Conservation (phyloP, 2,329 filamentous ascomycete species). For the Graphiopsis chlorocephala region DNA sequence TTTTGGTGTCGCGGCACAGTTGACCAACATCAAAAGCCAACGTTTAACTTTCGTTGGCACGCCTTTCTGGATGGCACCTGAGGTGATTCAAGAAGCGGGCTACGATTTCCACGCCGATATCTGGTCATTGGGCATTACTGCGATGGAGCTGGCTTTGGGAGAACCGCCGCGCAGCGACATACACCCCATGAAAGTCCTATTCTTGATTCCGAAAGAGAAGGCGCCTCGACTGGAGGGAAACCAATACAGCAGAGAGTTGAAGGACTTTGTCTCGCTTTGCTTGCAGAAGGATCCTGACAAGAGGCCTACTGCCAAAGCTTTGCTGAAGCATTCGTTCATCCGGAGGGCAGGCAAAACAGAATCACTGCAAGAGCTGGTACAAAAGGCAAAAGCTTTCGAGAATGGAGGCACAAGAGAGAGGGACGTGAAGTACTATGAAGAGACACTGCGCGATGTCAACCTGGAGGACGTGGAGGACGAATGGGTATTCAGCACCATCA, state of each 20-base stretch:
- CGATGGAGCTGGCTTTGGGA: constrained; percentile 83
- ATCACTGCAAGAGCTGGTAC: constrained; percentile 80
- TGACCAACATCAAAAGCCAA: constrained; percentile 97
- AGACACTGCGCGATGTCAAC: constrained; percentile 62
- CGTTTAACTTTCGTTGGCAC: constrained; percentile 97
- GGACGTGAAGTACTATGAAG: constrained; percentile 83
- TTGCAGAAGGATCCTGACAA: constrained; percentile 87
- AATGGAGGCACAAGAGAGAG: constrained; percentile 41
- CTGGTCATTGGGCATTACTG: constrained; percentile 89
- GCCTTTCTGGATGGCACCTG: constrained; percentile 95
- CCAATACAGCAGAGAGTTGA: constrained; percentile 83
- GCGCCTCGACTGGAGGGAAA: constrained; percentile 79
- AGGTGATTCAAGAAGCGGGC: constrained; percentile 84
- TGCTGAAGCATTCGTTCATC: constrained; percentile 86
- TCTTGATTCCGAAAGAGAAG: constrained; percentile 84
- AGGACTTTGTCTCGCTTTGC: constrained; percentile 88
- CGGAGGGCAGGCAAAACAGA: constrained; percentile 84
- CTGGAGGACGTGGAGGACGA: constrained; percentile 70
- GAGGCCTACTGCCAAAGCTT: constrained; percentile 78
- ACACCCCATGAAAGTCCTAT: constrained; percentile 91
- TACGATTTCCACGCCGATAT: constrained; percentile 90
- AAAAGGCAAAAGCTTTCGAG: constrained; percentile 78
- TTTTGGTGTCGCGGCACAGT: constrained; percentile 93
- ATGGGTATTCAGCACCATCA: constrained; percentile 95
- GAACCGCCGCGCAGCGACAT: constrained; percentile 84